Evolutionary conservation across 768 basidiomycete species (phyloP), one percentile per base, ranked within the genome.

Genomic region (Leccinum fibrillosum): DNA sequence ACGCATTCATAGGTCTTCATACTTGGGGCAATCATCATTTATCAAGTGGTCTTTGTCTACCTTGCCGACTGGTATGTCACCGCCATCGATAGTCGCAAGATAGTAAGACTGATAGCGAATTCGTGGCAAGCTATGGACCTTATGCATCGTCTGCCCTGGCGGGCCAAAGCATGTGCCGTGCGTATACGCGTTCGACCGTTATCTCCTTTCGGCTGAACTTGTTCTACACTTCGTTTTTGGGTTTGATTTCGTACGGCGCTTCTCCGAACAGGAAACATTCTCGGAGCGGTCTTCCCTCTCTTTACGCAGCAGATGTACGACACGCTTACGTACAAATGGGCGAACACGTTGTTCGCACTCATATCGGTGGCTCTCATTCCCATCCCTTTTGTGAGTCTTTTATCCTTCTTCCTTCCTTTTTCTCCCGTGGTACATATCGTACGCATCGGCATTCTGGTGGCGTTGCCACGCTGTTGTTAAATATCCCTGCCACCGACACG

Each of bases 131-230:
- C 61, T 83, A 84, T 56, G 82, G 82, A 2, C 79, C 79, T 5
- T 88, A 83, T 66, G 86, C 88, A 6, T 87, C 85, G 0, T 86
- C 85, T 0, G 87, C 86, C 11, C 72, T 88, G 17, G 87, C 88
- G 1, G 88, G 82, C 2, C 86, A 88, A 68, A 84, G 82, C 63
- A 74, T 88, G 55, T 77, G 80, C 56, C 76, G 86, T 80, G 64
- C 54, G 81, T 74, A 26, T 56, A 37, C 51, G 42, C 7, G 19
- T 52, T 52, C 55, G 26, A 34, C 25, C 17, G 19, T 25, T 23
- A 30, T 39, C 23, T n/a, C 1, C 34, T 17, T 32, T 10, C 56
- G 53, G 34, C 57, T 66, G 52, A 65, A 19, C 32, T 39, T 30
- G 37, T 61, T 57, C 48, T 55, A 19, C 11, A 56, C 62, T 66